phyloP scores from a whole-genome alignment of 129 eudicot species.

The Calendula officinalis region DNA sequence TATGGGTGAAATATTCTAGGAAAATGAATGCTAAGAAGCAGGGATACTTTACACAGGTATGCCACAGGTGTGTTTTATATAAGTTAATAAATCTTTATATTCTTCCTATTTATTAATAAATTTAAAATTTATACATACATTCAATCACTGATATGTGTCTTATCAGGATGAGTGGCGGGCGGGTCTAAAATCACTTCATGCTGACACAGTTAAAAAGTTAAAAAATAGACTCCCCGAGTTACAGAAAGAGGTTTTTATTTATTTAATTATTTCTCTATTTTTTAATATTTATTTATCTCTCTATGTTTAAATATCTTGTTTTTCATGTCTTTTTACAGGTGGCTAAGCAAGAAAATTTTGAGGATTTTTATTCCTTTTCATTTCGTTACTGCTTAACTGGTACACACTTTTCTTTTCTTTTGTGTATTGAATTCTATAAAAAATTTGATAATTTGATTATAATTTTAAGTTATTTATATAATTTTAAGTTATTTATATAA shows the following conservation, averaged over 20 bases:
- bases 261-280: neutral
- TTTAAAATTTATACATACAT: neutral
- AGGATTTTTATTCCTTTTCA: slow-evolving; percentile 57
- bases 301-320: neutral
- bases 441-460: too few relatives aligned
- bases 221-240: slow-evolving; percentile 55
- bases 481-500: neutral
- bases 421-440: too few relatives aligned
- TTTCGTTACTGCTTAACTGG: slow-evolving; percentile 81
- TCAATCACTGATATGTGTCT: slow-evolving; percentile 15
- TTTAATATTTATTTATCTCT: too few relatives aligned
- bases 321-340: slow-evolving; percentile 40
- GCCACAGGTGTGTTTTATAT: slow-evolving; percentile 34
- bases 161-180: slow-evolving; percentile 83
- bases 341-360: slow-evolving; percentile 46
- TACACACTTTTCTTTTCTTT: too few relatives aligned
- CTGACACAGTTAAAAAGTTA: slow-evolving; percentile 55
- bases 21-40: slow-evolving; percentile 87
- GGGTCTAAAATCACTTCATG: slow-evolving; percentile 60
- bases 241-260: slow-evolving; percentile 58
- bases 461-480: too few relatives aligned
- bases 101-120: neutral
- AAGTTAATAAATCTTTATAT: slow-evolving; percentile 3
- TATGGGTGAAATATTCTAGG: slow-evolving; percentile 42
- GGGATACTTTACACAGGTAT: slow-evolving; percentile 87